Base-by-base conservation (phyloP, 2,329 filamentous ascomycete genomes). In the Diaporthe velutina region DNA sequence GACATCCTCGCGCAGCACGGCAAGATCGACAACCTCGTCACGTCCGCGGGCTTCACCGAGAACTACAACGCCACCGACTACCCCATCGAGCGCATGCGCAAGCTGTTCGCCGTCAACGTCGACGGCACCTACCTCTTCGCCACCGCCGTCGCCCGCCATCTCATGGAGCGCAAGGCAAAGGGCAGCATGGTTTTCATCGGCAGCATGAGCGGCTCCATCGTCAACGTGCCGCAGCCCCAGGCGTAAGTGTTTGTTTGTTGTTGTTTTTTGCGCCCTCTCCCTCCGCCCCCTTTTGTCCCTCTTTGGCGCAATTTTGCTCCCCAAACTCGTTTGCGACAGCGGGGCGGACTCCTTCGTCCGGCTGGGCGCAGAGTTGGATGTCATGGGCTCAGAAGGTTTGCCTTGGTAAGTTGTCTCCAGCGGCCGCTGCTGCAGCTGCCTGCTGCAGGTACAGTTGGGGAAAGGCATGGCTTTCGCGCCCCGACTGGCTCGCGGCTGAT, bases 171-270 rank as follows among this genome's bases (percentile, higher is more conserved):
- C 80, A 92, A 96, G 82, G 87, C 90, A 7, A 87, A 90, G 0
- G 96, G 96, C 57, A 97, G 93, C 86, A 96, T 98, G 83, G 95
- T 98, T 79, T 94, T 98, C 87, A 97, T 98, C 80, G 96, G 96
- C 38, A 97, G 94, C 89, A 98, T 98, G 96, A 96, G 93, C 70
- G 96, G 96, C 58, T 86, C 93, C 73, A 96, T 98, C 80, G 96
- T 98, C 84, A 98, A 98, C 81, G 94, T 98, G 12, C 96, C 96
- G 22, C 96, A 98, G 84, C 95, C 95, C 0, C 96, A 98, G 83
- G 95, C 91, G 88, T 90, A 79, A 83, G 88, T 83, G 25, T 25
- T 30, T 35, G 57, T 40, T 42, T 33, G 50, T 33, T 30, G 48
- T 57, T 57, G 64, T 48, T 19, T n/a, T 60, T 35, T 35, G 12